Evolutionary conservation across 192 early-diverging fungal species (phyloP), one percentile per base, ranked within the genome.

Genomic region (Coemansia sp.): DNA sequence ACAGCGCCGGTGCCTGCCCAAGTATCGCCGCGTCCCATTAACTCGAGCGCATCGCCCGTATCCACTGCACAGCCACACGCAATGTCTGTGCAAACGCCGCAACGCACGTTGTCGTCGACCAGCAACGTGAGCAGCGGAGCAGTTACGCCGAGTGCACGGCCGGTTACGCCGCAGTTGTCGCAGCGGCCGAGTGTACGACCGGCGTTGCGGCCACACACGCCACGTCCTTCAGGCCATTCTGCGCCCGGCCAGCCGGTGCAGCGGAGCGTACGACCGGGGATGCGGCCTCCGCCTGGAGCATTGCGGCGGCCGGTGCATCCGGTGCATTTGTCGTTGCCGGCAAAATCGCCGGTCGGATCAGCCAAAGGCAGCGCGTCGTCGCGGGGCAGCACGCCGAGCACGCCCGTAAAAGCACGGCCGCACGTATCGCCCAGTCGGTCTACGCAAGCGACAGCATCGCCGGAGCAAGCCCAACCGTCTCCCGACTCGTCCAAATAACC

Each of bases 311-410:
- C 41, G 7, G 3, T n/a, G 41, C 11, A 43, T n/a, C 41, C 41
- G 2, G 41, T 14, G 15, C 5, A 43, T 43, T n/a, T 43, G 41
- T 15, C 41, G 10, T 11, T 43, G 41, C 41, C 41, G 12, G 8
- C 41, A 4, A 43, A 43, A 4, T 15, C 41, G 7, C 41, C 41
- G 2, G 41, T 1, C 41, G 41, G 41, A 9, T 43, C 41, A 15
- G 41, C 41, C 41, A 12, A 39, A 17, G 37, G 59, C 48, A 61
- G 58, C 24, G 62, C 43, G 37, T 53, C 35, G 35, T 72, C 76
- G 32, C 66, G 76, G 1, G 76, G 49, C 23, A 73, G 60, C 56
- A 79, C 76, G 24, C 73, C 73, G 1, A 76, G 52, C 49, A 43
- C 66, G 17, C 55, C 63, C 29, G 59, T 51, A 51, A 51, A 51